Percentiles rank a stretch among this genome's conserved stretches.
phyloP scores from a whole-genome alignment of 75 land plant species.

The Pinus taeda region DNA sequence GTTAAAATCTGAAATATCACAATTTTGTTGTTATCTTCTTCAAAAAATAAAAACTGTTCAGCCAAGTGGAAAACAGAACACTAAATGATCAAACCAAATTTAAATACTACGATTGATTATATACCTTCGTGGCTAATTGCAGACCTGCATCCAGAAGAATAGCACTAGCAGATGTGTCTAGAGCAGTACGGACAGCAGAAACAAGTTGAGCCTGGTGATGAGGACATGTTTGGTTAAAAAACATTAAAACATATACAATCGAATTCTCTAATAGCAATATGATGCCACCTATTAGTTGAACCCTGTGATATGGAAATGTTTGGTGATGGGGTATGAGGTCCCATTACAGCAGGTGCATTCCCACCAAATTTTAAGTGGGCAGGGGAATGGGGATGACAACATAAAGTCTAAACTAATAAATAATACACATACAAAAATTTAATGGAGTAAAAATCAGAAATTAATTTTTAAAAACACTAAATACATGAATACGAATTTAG shows the following conservation, averaged over 20 bases:
- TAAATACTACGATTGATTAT: neutral
- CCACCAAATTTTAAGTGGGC: no score
- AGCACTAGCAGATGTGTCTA: slow-evolving; percentile 75
- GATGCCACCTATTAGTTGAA: neutral
- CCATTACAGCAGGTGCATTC: no score
- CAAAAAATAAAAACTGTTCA: neutral
- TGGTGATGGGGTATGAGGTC: no score
- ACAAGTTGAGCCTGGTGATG: slow-evolving; percentile 85
- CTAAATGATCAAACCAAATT: neutral
- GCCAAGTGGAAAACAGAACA: neutral
- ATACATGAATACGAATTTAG: no score
- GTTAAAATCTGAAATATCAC: slow-evolving; percentile 70
- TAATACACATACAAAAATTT: no score
- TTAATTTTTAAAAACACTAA: no score
- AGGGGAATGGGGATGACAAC: no score
- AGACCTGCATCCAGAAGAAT: slow-evolving; percentile 89
- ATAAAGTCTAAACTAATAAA: no score
- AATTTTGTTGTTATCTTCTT: neutral
- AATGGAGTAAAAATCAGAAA: no score
- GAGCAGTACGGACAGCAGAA: slow-evolving; percentile 87
- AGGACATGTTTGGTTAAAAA: neutral
- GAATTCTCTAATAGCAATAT: neutral
- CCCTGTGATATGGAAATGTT: no score
- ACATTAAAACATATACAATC: neutral
- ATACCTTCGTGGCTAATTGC: slow-evolving; percentile 82